Base-by-base conservation (phyloP, 495 filamentous ascomycete genomes). In the Acidomyces sp. region DNA sequence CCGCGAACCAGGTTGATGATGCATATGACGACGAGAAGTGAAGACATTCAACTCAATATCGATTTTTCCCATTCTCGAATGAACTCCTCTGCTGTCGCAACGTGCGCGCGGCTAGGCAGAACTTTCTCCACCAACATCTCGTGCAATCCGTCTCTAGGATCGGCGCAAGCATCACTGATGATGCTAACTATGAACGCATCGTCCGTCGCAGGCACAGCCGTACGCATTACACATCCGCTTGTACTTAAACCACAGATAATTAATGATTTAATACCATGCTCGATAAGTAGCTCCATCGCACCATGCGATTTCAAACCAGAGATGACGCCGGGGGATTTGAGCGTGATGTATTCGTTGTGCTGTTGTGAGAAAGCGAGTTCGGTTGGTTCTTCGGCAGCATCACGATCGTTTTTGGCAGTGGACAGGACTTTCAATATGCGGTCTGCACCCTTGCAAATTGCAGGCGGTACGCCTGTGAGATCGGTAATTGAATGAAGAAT, bases 401-500 rank as follows among this genome's bases (percentile, higher is more conserved):
- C 23, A 1, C 6, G 11, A 29, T 39, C 36, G 4, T 41, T 22
- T 20, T 47, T 53, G 22, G 51, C 10, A 16, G 18, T 13, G 9
- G 36, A 20, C 11, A 49, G 25, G 6, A 45, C 32, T 4, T 25
- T 32, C 4, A 18, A 27, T 13, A 58, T 18, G 6, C 38, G 22
- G 3, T 24, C 29, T 1, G 35, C 13, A 26, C 51, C 44, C 42
- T 60, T 62, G 39, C 49, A 54, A 20, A 47, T 57, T 12, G 52
- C 49, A 22, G 51, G 52, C 13, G 54, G 51, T 7, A 31, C 37
- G 17, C 26, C 39, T 13, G 46, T 19, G 34, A 52, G 9, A 23
- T 60, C 56, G 11, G 56, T 37, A 28, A 62, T 36, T 28, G 49
- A 49, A 23, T 62, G 59, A 13, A 62, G 41, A 2, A 59, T 53